Evolutionary conservation across 768 basidiomycete species (phyloP).

Genomic region (Porpolomopsis calyptriformis): DNA sequence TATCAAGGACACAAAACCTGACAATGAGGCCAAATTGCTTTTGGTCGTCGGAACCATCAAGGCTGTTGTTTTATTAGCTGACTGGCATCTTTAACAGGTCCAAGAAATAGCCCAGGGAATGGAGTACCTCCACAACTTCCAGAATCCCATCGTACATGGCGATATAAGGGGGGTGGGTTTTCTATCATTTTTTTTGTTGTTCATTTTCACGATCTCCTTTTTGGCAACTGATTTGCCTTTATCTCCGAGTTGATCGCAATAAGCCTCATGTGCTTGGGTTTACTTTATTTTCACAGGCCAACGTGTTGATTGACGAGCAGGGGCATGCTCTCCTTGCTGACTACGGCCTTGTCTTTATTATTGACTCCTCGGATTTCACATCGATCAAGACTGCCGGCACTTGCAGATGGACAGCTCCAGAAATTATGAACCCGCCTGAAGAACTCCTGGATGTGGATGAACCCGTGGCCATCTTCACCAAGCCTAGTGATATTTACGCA

Average conservation of each 20-base stretch:
- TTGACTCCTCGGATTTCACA: slow-evolving; percentile 15
- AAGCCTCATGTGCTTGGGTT: background rate
- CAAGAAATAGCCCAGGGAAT: slow-evolving; percentile 15
- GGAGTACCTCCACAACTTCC: slow-evolving; percentile 15
- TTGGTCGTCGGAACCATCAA: background rate
- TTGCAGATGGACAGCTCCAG: slow-evolving; percentile 24
- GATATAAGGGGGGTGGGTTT: slow-evolving; percentile 14
- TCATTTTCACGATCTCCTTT: no score
- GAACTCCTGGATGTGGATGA: slow-evolving; percentile 5
- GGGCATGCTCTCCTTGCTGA: slow-evolving; percentile 20
- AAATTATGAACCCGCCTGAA: slow-evolving; percentile 18
- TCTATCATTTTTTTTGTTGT: background rate
- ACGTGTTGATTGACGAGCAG: slow-evolving; percentile 18
- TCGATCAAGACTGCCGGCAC: slow-evolving; percentile 16
- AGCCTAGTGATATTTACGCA: slow-evolving; percentile 12
- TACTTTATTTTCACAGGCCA: slow-evolving; percentile 13
- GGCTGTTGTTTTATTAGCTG: background rate
- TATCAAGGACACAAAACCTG: slow-evolving; percentile 2
- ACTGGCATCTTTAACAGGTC: slow-evolving; percentile 6
- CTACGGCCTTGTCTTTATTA: slow-evolving; percentile 18
- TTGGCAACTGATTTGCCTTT: no score
- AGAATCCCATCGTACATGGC: slow-evolving; percentile 16
- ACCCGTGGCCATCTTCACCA: slow-evolving; percentile 6
- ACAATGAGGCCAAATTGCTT: slow-evolving; percentile 7
- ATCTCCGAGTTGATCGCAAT: background rate